Base-by-base conservation (phyloP, 768 basidiomycete species). In the Mrakia frigida region DNA sequence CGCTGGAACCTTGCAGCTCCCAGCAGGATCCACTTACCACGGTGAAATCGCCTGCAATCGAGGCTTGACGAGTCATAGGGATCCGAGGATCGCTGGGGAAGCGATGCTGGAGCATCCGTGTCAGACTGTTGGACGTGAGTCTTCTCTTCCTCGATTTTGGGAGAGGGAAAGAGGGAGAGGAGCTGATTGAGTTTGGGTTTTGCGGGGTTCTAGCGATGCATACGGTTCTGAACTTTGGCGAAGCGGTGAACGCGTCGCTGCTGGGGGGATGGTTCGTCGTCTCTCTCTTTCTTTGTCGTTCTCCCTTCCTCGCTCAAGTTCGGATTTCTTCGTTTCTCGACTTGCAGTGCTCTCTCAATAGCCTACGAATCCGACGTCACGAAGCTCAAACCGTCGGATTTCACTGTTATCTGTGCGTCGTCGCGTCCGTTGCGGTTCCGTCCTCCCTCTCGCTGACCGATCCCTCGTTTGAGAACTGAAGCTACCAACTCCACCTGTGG, bases 391-490 rank as follows among this genome's bases (percentile, higher is more conserved):
- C 90, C 90, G 0, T 87, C 86, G 61, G 90, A 41, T 37, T 68
- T 68, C 25, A 68, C 65, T 6, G 65, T 68, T 39, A 68, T 68
- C 39, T 68, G 65, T 41, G 35, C 25, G 65, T 35, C 35, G 63
- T 23, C 33, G 63, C 63, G 31, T 65, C 31, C 23, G 16, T 37
- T 39, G 28, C 65, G 23, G 10, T 31, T 33, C 37, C 13, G 13
- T n/a, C 25, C 21, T 43, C 25, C 4, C 37, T 21, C 28, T 41
- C 37, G 35, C 65, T 25, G 16, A 37, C 92, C 92, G 80, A 87
- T 88, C 0, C 84, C 92, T n/a, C n/a, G n/a, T 16, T 92, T 92
- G 82, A 6, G n/a, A 46, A 90, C 88, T 75, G 87, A 91, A 65
- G 63, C 63, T 25, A 68, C 65, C 65, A 68, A 68, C 25, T 18